Evolutionary conservation across 352 stramenopile genomes (phyloP), one percentile per base, ranked within the genome.

Genomic region (Globisporangium nagaii): DNA sequence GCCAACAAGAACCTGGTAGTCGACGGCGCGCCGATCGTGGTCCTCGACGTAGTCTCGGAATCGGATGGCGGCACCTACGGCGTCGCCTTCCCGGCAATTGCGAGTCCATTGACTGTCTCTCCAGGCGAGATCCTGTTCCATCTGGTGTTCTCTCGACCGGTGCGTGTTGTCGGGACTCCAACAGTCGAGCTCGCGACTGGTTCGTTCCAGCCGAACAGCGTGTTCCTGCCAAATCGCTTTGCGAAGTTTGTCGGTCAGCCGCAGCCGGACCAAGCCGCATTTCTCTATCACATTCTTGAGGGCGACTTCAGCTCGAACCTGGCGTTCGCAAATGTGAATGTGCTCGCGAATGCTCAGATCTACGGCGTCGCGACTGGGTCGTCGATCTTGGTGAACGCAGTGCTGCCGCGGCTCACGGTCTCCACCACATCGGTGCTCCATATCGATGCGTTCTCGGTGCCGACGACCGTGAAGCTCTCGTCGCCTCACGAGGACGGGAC

Each of bases 81-180:
- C 2, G 79, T 90, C 46, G 76, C 69, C 0, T 90, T 71, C 40
- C 81, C 81, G 4, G 52, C 77, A 0, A 41, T 63, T 11, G 54
- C 77, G 1, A 90, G 77, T 44, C 81, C 81, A 2, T n/a, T 47
- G 8, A 66, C 60, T 0, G 69, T 89, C 10, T 69, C 53, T 42
- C 73, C 81, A 3, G 81, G 81, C 1, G 77, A 92, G 39, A 86
- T 92, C 45, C 59, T 83, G 1, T 90, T 92, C 46, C 66, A 75
- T 13, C 3, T 90, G 8, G 59, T 82, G 9, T 92, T 88, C 56
- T 86, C 74, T 22, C 66, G 76, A 3, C 37, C 75, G 0, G 75
- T 92, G 1, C 58, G 57, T 9, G 70, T 92, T 2, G 47, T 76
- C 17, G 77, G 66, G 1, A 49, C 58, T 0, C 77, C 79, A 6